A percentile compares a stretch with the other conserved stretches of the same genome.
phyloP scores from a whole-genome alignment of 805 yeast genomes.

The Priceomyces medius region DNA sequence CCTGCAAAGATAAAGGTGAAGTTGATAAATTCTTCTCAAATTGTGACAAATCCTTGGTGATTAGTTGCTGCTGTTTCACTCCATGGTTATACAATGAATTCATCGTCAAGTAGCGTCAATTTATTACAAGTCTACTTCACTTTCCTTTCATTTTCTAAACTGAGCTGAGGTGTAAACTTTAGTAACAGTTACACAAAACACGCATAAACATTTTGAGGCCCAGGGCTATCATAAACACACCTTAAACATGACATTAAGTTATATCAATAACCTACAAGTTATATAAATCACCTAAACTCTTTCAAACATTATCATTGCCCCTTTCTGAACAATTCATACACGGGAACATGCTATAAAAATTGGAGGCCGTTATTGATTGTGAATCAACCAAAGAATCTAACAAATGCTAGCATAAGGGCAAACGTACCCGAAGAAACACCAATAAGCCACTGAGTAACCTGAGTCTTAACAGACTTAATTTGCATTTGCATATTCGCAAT shows the following conservation, averaged over 20 bases:
- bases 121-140: background rate
- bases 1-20: conserved; percentile 75
- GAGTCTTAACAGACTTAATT: conserved; percentile 92
- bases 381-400: conserved; percentile 66
- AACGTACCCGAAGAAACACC: conserved; percentile 99
- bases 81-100: conserved; percentile 90
- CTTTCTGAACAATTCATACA: no score
- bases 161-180: background rate
- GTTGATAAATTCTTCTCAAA: conserved; percentile 66
- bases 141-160: background rate
- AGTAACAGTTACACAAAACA: conserved; percentile 1
- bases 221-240: no score
- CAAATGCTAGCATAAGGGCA: conserved; percentile 89
- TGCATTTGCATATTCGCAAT: conserved; percentile 93
- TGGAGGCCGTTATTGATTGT: no score
- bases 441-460: conserved; percentile 96
- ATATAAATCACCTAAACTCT: no score
- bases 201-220: no score
- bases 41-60: conserved; percentile 64
- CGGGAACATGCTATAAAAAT: no score
- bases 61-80: conserved; percentile 72
- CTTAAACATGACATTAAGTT: no score
- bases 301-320: no score
- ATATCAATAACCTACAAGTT: no score
- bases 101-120: conserved; percentile 29